Evolutionary conservation across 352 stramenopile species (phyloP).

Genomic region (Globisporangium takayamanum): DNA sequence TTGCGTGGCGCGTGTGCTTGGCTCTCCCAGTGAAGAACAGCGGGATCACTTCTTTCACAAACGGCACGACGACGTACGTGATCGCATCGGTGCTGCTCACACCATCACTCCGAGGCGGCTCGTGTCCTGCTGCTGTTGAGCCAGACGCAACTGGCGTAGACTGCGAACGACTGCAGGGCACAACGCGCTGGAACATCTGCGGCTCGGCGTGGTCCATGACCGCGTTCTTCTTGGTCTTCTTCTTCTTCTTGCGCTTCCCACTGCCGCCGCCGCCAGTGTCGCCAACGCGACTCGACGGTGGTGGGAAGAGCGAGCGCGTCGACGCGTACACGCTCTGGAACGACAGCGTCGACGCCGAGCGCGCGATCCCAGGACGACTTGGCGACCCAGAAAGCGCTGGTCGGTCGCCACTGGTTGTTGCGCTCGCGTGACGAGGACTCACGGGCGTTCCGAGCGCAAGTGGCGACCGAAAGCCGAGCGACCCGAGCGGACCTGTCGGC

Average conservation of each 20-base stretch:
- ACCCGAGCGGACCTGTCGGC: background rate
- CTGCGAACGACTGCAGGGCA: conserved; percentile 10
- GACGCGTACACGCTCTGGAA: conserved; percentile 14
- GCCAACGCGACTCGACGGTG: background rate
- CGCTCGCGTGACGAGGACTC: background rate
- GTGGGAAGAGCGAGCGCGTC: conserved; percentile 11
- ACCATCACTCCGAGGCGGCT: background rate
- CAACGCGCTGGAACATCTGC: conserved; percentile 27
- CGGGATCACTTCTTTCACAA: conserved; percentile 8
- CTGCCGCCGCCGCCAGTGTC: background rate
- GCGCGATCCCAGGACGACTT: background rate
- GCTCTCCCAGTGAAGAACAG: conserved; percentile 4
- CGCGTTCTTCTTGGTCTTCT: conserved; percentile 33
- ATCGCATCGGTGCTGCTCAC: conserved; percentile 7
- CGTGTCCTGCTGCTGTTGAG: conserved; percentile 2
- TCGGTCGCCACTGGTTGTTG: background rate
- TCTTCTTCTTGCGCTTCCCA: conserved; percentile 4
- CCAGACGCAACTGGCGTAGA: background rate
- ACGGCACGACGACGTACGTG: conserved; percentile 6
- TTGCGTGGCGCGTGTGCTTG: background rate
- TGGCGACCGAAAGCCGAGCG: conserved; percentile 6
- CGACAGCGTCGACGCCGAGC: background rate
- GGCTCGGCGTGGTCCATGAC: conserved; percentile 31
- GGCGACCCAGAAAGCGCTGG: background rate
- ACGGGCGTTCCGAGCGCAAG: background rate